phyloP scores from a whole-genome alignment of 192 early-diverging fungal genomes.

The Backusella parvicylindrica region DNA sequence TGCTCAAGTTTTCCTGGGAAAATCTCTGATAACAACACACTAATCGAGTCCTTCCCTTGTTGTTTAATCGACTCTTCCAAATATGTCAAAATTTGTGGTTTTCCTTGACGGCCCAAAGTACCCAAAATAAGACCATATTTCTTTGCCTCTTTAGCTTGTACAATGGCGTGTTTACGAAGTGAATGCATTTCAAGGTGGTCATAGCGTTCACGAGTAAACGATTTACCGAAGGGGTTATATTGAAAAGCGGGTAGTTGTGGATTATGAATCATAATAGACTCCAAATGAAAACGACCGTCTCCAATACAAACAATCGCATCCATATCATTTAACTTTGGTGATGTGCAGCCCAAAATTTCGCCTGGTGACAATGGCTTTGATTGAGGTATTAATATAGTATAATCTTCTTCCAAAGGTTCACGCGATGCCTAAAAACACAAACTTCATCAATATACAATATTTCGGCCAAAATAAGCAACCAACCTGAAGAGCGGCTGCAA shows the following conservation, averaged over 20 bases:
- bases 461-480: not conserved
- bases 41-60: constrained; percentile 59
- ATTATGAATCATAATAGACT: constrained; percentile 99
- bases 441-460: not conserved
- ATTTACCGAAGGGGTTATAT: constrained; percentile 93
- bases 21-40: constrained; percentile 90
- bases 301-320: constrained; percentile 84
- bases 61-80: constrained; percentile 65
- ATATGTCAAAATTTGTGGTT: constrained; percentile 80
- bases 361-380: constrained; percentile 93
- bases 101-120: constrained; percentile 95
- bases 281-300: constrained; percentile 97
- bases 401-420: constrained; percentile 57
- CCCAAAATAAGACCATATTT: constrained; percentile 91
- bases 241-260: constrained; percentile 85
- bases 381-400: constrained; percentile 81
- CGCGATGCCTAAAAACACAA: constrained; percentile 40
- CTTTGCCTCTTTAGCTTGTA: constrained; percentile 63
- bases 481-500: constrained; percentile 83
- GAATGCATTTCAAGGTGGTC: constrained; percentile 91
- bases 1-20: constrained; percentile 89
- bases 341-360: constrained; percentile 95
- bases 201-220: constrained; percentile 91
- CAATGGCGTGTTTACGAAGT: constrained; percentile 82
- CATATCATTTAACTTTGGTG: constrained; percentile 72